Evolutionary conservation across 225 moss, liverwort and hornwort genomes (phyloP).

Genomic region (Asterella californica): DNA sequence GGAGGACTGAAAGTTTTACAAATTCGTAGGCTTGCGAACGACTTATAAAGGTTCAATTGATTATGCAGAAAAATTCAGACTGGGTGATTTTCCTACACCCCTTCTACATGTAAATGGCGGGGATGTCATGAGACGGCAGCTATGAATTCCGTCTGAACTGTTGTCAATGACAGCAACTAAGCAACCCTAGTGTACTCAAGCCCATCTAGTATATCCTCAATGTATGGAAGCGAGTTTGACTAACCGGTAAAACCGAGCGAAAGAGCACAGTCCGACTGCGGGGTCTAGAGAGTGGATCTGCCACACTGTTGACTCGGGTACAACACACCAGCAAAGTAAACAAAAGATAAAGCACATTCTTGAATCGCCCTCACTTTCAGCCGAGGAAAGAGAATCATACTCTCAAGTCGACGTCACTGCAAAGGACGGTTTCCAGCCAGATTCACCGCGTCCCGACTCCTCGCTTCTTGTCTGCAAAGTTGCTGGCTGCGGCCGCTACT

Average conservation of each 20-base stretch:
- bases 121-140: background rate
- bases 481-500: background rate
- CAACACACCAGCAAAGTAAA: background rate
- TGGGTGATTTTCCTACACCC: background rate
- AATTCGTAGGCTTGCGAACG: background rate
- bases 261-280: background rate
- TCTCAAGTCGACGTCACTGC: conserved; percentile 5
- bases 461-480: background rate
- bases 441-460: background rate
- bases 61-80: background rate
- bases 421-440: background rate
- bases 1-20: too few relatives aligned
- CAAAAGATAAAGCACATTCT: background rate
- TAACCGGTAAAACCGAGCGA: background rate
- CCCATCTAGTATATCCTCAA: background rate
- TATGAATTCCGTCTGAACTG: background rate
- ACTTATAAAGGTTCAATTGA: background rate
- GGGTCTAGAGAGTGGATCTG: background rate
- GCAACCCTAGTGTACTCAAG: conserved; percentile 5
- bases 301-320: background rate
- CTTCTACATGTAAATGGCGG: background rate
- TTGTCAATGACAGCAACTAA: background rate
- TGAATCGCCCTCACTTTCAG: background rate
- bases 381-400: background rate
- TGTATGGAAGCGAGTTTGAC: background rate